Percentiles rank a stretch among this genome's conserved stretches.
Evolutionary conservation across 805 yeast species (phyloP).

Genomic region (Danielia reshetovae): DNA sequence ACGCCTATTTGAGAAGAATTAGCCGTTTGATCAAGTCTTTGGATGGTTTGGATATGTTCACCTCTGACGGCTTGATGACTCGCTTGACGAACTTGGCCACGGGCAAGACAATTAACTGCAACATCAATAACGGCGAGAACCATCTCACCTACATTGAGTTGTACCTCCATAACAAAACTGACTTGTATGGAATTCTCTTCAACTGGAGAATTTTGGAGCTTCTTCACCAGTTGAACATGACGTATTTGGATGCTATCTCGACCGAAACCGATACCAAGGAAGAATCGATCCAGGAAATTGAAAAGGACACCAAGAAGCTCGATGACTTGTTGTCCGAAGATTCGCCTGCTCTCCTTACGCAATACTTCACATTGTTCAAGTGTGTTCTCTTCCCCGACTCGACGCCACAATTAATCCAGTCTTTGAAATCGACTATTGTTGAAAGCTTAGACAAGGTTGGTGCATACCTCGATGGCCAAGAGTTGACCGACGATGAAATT

Average conservation of each 20-base stretch:
- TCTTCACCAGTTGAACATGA: constrained; percentile 27
- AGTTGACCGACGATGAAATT: constrained; percentile 28
- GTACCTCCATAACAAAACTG: constrained; percentile 16
- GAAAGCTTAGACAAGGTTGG: constrained; percentile 20
- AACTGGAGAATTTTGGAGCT: constrained; percentile 37
- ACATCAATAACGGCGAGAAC: constrained; percentile 26
- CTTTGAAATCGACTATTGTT: constrained; percentile 17
- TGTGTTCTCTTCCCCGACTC: constrained; percentile 20
- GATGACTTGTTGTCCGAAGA: constrained; percentile 10
- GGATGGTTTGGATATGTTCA: constrained; percentile 31
- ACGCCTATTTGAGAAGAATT: constrained; percentile 19
- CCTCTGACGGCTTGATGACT: constrained; percentile 20
- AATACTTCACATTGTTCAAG: constrained; percentile 23
- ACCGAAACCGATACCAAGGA: constrained; percentile 10
- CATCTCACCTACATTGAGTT: constrained; percentile 29
- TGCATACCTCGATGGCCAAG: constrained; percentile 22
- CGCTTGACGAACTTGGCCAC: constrained; percentile 27
- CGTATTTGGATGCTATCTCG: constrained; percentile 20
- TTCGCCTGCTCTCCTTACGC: constrained; percentile 4
- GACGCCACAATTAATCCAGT: constrained; percentile 16
- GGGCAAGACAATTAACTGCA: constrained; percentile 21
- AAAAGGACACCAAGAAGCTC: constrained; percentile 13
- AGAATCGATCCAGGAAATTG: constrained; percentile 11
- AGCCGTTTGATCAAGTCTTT: constrained; percentile 24
- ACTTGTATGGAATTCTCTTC: constrained; percentile 26